phyloP scores from a whole-genome alignment of 139 green algal species.

The Chlorella sp. region DNA sequence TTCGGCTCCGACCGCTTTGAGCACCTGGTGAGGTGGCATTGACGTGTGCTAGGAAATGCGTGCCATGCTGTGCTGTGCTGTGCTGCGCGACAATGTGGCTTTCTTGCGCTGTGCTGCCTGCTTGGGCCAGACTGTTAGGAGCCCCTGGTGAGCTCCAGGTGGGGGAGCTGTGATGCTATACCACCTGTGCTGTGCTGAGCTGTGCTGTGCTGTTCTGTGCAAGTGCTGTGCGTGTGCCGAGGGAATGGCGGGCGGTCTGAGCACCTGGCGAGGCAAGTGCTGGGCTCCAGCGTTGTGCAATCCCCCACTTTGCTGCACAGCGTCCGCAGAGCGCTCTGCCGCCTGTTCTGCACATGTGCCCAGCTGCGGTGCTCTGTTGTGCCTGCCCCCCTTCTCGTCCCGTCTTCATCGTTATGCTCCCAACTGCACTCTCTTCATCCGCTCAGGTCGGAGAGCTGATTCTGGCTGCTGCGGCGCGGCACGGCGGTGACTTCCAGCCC shows the following conservation, averaged over 20 bases:
- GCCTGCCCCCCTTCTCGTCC: not conserved
- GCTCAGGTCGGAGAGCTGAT: slow-evolving; percentile 82
- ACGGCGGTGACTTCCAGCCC: slow-evolving; percentile 46
- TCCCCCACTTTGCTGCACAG: not conserved
- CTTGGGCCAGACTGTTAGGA: too few species aligned
- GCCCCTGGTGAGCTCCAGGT: too few species aligned
- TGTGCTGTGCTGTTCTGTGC: too few species aligned
- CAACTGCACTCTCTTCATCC: not conserved
- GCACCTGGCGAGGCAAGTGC: too few species aligned
- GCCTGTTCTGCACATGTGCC: not conserved
- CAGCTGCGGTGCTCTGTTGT: not conserved
- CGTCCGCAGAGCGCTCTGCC: not conserved
- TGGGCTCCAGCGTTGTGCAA: not conserved
- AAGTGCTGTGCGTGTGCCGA: too few species aligned
- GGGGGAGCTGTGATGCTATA: too few species aligned
- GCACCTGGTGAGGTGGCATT: slow-evolving; percentile 55
- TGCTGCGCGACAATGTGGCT: not conserved
- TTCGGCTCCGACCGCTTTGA: slow-evolving; percentile 88
- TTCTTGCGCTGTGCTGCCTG: not conserved
- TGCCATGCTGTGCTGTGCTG: not conserved
- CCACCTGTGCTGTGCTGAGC: too few species aligned
- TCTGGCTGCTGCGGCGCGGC: slow-evolving; percentile 65
- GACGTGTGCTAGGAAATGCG: not conserved
- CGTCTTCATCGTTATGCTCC: not conserved
- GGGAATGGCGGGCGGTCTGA: too few species aligned